Base-by-base conservation (phyloP, 2,329 filamentous ascomycete genomes). In the Fusarium sp. region DNA sequence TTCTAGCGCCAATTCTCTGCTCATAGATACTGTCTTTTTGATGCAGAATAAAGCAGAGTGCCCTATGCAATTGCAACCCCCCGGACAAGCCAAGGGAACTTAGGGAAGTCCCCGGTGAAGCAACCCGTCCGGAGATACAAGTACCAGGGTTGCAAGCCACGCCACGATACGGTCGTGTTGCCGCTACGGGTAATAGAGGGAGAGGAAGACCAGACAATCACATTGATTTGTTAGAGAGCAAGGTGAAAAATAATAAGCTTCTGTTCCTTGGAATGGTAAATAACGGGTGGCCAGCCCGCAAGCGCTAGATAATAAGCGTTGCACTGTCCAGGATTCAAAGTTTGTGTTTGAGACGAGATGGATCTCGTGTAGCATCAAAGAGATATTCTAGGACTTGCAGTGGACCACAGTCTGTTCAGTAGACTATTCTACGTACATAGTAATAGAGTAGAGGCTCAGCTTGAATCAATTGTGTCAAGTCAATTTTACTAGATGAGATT, bases 241-340 rank as follows among this genome's bases (percentile, higher is more conserved):
- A 63, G 30, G 48, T 27, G 11, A 29, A n/a, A 20, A 15, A 27
- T 16, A 43, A 41, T 43, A 29, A 61, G 48, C 38, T 44, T 27
- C 43, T 55, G 58, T 66, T 72, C 60, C 68, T 66, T 69, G 70
- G 58, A 63, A 70, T 59, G 71, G 64, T 62, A 75, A 73, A 69
- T 71, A 74, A 75, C 54, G 64, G 53, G 58, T 67, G 71, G 69
- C 44, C 58, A 74, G 60, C 38, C 62, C 61, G 64, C 62, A 63
- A 65, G 59, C 73, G 73, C 73, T 75, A 75, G 63, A 52, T 45
- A 66, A 55, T 52, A 63, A 57, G 58, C 32, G 38, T 44, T 63
- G 54, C 49, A 49, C 29, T 48, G 30, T 54, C 62, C 48, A 61
- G 63, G 62, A 49, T 65, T 47, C 30, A 30, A 25, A 56, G 52